Base-by-base conservation (phyloP, 768 basidiomycete species). In the Rhizopogon vesiculosus region DNA sequence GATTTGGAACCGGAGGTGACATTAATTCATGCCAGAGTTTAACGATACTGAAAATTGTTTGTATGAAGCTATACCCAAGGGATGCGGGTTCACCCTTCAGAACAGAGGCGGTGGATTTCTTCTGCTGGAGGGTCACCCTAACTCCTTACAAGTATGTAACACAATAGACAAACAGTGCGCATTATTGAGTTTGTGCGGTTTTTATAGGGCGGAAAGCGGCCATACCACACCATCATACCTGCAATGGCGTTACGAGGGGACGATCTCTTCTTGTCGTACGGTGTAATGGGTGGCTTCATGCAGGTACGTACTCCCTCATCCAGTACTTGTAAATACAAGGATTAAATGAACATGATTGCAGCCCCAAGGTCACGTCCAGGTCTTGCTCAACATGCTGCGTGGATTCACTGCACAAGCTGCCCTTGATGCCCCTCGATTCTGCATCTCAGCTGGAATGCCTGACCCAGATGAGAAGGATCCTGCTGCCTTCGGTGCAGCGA, bases 321-420 rank as follows among this genome's bases (percentile, higher is more conserved):
- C 13, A 25, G 28, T 38, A 28, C 43, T 33, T 28, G 22, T 50
- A 44, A 13, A 3, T 19, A 38, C 39, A 16, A 31, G 53, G 46
- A 59, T 12, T 35, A 25, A 19, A 10, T 53, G 9, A 28, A 19
- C 25, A 38, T 45, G 29, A 42, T 41, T 28, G 43, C 50, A 97
- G 83, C 96, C 96, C 1, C 94, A 96, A 78, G 95, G 97, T 0
- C 96, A 98, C 62, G 81, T 98, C 3, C 97, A 99, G 71, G 94
- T 98, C 7, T 76, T 98, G 25, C 72, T 98, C 29, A 97, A 94
- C 66, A 81, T 97, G 51, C 79, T 98, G 28, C 82, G 93, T 45
- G 95, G 95, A 2, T 91, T 84, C 69, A 89, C 86, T 2, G 80
- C 85, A 0, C 97, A 99, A 72, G 84, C 91, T 3, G 91, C 94